Conservation (phyloP, 2,329 filamentous ascomycete species). For the Sporothrix variecibatus region DNA sequence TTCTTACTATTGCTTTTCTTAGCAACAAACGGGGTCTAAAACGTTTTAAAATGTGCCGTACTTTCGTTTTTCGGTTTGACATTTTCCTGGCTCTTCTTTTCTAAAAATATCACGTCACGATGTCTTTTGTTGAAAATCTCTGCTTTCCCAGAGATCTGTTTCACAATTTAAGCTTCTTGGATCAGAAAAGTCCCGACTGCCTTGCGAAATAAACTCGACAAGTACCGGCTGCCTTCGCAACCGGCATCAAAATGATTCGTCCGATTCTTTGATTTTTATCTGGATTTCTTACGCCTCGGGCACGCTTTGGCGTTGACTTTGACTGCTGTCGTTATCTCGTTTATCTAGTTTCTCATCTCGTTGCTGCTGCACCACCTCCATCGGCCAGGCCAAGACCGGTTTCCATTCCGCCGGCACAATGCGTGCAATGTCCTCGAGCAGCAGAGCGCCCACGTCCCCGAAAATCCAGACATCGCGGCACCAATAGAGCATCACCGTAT, state of each 20-base stretch:
- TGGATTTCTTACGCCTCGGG: neutral
- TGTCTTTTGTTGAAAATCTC: neutral
- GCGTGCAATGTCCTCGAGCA: neutral
- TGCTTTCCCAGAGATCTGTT: neutral
- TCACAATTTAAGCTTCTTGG: neutral
- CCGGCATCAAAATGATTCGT: slow-evolving; percentile 1
- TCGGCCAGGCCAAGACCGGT: neutral
- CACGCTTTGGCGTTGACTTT: neutral
- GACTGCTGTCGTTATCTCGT: too few species aligned
- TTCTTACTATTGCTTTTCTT: too few species aligned
- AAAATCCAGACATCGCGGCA: neutral
- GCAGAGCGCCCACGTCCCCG: neutral
- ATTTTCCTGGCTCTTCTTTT: neutral
- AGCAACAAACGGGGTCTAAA: too few species aligned
- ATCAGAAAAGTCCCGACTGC: neutral
- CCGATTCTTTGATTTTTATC: neutral
- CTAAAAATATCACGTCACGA: neutral
- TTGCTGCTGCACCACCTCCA: neutral
- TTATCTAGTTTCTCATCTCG: neutral
- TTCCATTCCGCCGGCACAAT: neutral
- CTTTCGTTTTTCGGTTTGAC: too few species aligned
- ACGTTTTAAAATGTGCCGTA: too few species aligned
- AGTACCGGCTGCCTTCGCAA: neutral
- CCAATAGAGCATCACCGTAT: neutral
- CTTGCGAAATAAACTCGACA: neutral